Conservation (phyloP, 805 yeast genomes). For the Wickerhamomyces silvicola region DNA sequence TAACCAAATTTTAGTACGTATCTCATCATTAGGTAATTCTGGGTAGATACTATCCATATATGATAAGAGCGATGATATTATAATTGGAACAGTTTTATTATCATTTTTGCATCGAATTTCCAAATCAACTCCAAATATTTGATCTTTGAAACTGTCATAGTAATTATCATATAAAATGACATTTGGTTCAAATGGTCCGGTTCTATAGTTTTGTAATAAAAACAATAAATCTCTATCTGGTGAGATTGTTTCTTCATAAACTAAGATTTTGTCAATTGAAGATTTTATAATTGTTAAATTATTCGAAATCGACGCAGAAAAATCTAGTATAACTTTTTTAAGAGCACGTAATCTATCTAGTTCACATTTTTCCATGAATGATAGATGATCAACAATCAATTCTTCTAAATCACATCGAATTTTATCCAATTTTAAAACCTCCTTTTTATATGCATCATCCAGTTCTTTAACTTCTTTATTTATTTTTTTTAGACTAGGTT, state of each 20-base stretch:
- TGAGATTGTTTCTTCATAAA: constrained; percentile 64
- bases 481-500: constrained; percentile 44
- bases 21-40: constrained; percentile 58
- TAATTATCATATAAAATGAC: constrained; percentile 75
- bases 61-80: constrained; percentile 56
- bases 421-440: constrained; percentile 54
- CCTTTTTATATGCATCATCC: constrained; percentile 49
- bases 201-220: constrained; percentile 58
- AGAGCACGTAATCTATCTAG: constrained; percentile 68
- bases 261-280: constrained; percentile 52
- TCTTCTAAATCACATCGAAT: constrained; percentile 72
- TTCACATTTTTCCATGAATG: constrained; percentile 80
- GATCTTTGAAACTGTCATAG: constrained; percentile 59
- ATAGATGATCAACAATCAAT: constrained; percentile 58
- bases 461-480: constrained; percentile 50
- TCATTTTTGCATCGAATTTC: constrained; percentile 68
- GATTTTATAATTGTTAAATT: constrained; percentile 51
- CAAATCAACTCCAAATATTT: constrained; percentile 75
- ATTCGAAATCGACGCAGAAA: constrained; percentile 58
- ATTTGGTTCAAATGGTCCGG: constrained; percentile 70
- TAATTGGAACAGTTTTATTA: constrained; percentile 61
- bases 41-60: constrained; percentile 71
- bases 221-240: constrained; percentile 64
- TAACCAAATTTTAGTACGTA: constrained; percentile 63
- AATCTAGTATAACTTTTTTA: constrained; percentile 70